Conservation (phyloP, 176 grass and related monocot species). For the Hsuehochloa calcarea region DNA sequence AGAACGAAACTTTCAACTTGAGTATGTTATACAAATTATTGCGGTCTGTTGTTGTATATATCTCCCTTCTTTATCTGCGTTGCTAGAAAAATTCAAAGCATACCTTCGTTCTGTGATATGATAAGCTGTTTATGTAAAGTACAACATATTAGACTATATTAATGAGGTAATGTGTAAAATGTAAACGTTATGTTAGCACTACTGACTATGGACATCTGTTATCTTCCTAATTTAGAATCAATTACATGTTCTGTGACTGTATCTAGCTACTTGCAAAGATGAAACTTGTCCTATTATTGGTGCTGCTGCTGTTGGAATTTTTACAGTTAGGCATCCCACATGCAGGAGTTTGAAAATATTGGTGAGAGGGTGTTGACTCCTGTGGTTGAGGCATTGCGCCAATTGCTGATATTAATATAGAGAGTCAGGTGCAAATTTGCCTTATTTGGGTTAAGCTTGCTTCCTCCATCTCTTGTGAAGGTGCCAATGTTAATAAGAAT, state of each 20-base stretch:
- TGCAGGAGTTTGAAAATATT: conserved; percentile 81
- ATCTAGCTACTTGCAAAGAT: conserved; percentile 4
- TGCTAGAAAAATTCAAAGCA: neutral
- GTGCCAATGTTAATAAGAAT: neutral
- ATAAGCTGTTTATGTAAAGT: neutral
- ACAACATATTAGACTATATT: neutral
- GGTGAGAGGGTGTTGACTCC: conserved; percentile 69
- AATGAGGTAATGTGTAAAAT: neutral
- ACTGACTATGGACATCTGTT: neutral
- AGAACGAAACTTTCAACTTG: conserved; percentile 1
- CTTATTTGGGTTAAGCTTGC: conserved; percentile 11
- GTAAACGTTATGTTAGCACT: neutral
- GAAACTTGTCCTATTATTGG: neutral
- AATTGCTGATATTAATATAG: conserved; percentile 83
- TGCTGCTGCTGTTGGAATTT: neutral
- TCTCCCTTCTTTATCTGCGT: neutral
- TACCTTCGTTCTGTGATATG: neutral
- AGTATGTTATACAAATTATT: neutral
- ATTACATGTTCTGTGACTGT: neutral
- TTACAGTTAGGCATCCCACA: conserved; percentile 22
- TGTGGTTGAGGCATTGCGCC: conserved; percentile 75
- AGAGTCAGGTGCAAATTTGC: conserved; percentile 78
- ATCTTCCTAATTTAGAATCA: conserved; percentile 21
- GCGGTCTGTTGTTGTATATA: neutral
- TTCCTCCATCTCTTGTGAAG: conserved; percentile 21